Evolutionary conservation across 495 filamentous ascomycete species (phyloP).

Genomic region (Podospora fimiseda): DNA sequence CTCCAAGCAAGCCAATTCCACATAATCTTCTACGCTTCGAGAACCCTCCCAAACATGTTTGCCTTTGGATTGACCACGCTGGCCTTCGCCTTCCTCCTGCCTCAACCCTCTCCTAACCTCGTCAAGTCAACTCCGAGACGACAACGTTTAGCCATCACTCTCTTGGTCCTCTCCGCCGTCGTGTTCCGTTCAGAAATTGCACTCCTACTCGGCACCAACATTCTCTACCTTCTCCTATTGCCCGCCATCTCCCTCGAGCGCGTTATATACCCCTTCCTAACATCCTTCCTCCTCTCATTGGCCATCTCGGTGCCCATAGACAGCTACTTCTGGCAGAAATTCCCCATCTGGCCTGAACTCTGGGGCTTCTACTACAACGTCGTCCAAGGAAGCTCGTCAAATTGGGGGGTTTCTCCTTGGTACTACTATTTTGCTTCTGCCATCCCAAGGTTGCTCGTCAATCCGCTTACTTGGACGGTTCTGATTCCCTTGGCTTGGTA

Average conservation of each 20-base stretch:
- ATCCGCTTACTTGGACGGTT: slow-evolving; percentile 57
- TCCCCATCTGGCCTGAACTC: slow-evolving; percentile 82
- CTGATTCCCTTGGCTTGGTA: slow-evolving; percentile 60
- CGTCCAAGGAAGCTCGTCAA: slow-evolving; percentile 63
- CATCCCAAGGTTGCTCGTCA: slow-evolving; percentile 75
- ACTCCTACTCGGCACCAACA: slow-evolving; percentile 60
- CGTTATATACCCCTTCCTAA: slow-evolving; percentile 62
- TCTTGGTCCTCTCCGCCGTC: slow-evolving; percentile 75
- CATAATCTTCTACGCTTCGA: slow-evolving; percentile 85
- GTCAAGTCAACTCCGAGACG: slow-evolving; percentile 27
- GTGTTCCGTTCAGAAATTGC: slow-evolving; percentile 89
- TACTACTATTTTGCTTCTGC: slow-evolving; percentile 77
- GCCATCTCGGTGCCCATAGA: slow-evolving; percentile 65
- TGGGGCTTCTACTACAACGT: slow-evolving; percentile 89
- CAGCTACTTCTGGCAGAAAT: slow-evolving; percentile 82
- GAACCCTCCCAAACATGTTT: slow-evolving; percentile 94
- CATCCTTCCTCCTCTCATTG: slow-evolving; percentile 57
- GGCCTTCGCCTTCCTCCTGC: slow-evolving; percentile 65
- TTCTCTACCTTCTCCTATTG: slow-evolving; percentile 50
- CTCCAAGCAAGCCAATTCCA: slow-evolving; percentile 89
- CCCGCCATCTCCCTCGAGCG: slow-evolving; percentile 50
- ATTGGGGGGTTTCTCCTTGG: slow-evolving; percentile 84
- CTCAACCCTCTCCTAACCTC: slow-evolving; percentile 32
- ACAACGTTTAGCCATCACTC: slow-evolving; percentile 54
- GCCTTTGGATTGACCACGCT: slow-evolving; percentile 76